These are phyloP conservation scores for Quercus glauca DNA, from an alignment of 306 rosid genomes.

Conservation along the genomic window DNA sequence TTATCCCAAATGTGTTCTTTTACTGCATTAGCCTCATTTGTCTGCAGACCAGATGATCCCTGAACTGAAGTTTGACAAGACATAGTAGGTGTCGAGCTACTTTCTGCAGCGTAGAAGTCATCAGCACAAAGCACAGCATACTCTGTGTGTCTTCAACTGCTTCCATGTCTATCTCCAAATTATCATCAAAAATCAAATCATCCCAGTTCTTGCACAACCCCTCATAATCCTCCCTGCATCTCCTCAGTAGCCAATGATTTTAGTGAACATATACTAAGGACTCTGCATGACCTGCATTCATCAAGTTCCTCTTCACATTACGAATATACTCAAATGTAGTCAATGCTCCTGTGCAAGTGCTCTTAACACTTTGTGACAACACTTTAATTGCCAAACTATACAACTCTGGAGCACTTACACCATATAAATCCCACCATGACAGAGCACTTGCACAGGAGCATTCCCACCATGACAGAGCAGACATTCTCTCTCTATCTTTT, in stretches of 20 bases:
- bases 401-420: neutral
- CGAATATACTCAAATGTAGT: neutral
- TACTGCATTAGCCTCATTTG: too few relatives aligned
- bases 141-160: too few relatives aligned
- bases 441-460: too few relatives aligned
- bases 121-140: too few relatives aligned
- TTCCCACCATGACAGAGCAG: neutral
- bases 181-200: neutral
- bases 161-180: neutral
- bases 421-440: neutral
- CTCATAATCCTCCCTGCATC: neutral
- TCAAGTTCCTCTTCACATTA: neutral
- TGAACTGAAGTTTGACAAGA: too few relatives aligned
- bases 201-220: neutral
- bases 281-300: neutral
- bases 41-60: too few relatives aligned
- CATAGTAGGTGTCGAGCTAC: too few relatives aligned
- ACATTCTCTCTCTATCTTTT: neutral
- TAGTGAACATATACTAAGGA: neutral
- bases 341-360: neutral
- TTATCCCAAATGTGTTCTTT: too few relatives aligned
- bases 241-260: neutral
- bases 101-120: too few relatives aligned
- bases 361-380: neutral
- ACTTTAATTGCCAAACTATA: too few relatives aligned